phyloP scores from a whole-genome alignment of 2,329 filamentous ascomycete genomes.

The Arthrobotrys conoides region DNA sequence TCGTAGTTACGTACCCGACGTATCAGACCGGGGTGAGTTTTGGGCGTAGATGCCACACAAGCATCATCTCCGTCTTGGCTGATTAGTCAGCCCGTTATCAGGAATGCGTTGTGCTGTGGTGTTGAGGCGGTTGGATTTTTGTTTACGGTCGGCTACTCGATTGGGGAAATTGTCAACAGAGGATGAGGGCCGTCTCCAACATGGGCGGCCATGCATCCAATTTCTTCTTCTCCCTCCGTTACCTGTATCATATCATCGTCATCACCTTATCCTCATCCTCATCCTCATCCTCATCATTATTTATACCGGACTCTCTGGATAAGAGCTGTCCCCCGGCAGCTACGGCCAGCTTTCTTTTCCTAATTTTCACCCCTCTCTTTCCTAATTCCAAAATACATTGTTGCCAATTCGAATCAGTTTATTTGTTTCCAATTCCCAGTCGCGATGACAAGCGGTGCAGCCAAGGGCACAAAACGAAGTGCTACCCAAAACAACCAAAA shows the following conservation, averaged over 20 bases:
- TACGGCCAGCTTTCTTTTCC: conserved; percentile 31
- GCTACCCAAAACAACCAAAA: conserved; percentile 49
- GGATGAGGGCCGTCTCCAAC: background rate
- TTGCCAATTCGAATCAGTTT: background rate
- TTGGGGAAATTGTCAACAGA: conserved; percentile 55
- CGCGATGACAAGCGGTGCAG: conserved; percentile 59
- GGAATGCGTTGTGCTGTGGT: conserved; percentile 33
- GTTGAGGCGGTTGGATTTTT: conserved; percentile 56
- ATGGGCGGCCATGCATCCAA: background rate
- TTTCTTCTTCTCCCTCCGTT: conserved; percentile 24
- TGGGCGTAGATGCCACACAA: conserved; percentile 59
- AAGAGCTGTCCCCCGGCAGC: conserved; percentile 49
- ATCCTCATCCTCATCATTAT: too few species aligned
- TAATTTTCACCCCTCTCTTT: conserved; percentile 15
- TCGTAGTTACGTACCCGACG: conserved; percentile 32
- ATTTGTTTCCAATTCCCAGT: conserved; percentile 30
- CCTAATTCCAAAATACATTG: background rate
- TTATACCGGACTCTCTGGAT: conserved; percentile 23
- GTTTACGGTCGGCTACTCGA: conserved; percentile 54
- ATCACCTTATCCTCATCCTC: background rate
- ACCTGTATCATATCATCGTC: conserved; percentile 9
- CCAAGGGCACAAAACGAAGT: conserved; percentile 47
- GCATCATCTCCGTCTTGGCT: conserved; percentile 23
- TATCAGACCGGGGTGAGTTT: conserved; percentile 22
- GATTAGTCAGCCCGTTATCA: conserved; percentile 40